phyloP scores from a whole-genome alignment of 208 protist genomes.

The Crithidia expoeki region DNA sequence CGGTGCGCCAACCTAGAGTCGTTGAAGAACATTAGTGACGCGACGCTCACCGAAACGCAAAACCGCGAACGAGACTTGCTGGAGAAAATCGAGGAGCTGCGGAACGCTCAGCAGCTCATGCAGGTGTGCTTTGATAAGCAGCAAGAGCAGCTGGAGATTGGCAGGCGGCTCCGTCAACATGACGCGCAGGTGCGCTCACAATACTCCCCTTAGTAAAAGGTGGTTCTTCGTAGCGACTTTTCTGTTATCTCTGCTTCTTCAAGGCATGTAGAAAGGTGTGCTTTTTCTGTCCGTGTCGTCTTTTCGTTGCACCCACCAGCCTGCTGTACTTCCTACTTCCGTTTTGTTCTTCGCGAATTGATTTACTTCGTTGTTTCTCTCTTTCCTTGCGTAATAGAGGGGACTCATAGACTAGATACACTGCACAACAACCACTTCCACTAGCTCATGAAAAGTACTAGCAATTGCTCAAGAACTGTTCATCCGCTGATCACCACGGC shows the following conservation, averaged over 20 bases:
- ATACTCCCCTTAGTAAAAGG: slow-evolving; percentile 5
- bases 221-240: background rate
- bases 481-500: no score
- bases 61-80: slow-evolving; percentile 68
- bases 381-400: slow-evolving; percentile 1
- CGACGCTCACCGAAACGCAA: slow-evolving; percentile 67
- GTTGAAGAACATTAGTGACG: slow-evolving; percentile 80
- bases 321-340: no score
- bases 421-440: slow-evolving; percentile 15
- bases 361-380: slow-evolving; percentile 1
- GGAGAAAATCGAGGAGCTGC: slow-evolving; percentile 82
- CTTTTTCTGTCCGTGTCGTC: background rate
- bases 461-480: background rate
- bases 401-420: slow-evolving; percentile 9
- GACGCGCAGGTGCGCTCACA: slow-evolving; percentile 16
- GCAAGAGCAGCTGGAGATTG: slow-evolving; percentile 86
- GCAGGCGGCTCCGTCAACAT: slow-evolving; percentile 64
- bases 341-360: background rate
- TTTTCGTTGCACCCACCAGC: no score
- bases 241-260: background rate
- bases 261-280: no score
- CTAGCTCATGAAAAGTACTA: background rate
- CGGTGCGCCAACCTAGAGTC: slow-evolving; percentile 85
- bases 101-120: slow-evolving; percentile 82
- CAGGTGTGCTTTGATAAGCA: slow-evolving; percentile 92